phyloP scores from a whole-genome alignment of 768 basidiomycete genomes.

The Lentinula guzmanii region DNA sequence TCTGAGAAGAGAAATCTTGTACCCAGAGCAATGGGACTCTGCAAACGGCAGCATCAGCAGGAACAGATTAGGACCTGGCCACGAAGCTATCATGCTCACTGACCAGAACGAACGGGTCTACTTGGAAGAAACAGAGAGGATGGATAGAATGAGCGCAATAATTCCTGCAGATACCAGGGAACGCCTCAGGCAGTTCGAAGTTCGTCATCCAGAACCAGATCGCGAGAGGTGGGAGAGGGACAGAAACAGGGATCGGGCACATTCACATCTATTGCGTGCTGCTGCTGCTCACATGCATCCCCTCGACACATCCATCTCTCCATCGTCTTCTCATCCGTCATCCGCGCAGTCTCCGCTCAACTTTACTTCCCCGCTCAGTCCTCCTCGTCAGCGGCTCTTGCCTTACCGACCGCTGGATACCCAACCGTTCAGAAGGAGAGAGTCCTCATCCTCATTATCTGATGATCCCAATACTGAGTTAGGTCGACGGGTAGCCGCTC shows the following conservation, averaged over 20 bases:
- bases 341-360: conserved; percentile 12
- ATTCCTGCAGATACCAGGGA: conserved; percentile 8
- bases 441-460: conserved; percentile 6
- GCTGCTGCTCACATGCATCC: conserved; percentile 7
- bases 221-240: not conserved
- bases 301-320: conserved; percentile 5
- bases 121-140: not conserved
- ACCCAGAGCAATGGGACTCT: conserved; percentile 24
- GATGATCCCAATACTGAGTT: conserved; percentile 32
- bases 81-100: conserved; percentile 30
- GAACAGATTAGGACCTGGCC: conserved; percentile 31
- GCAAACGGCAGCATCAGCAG: conserved; percentile 13
- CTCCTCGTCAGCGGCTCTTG: conserved; percentile 11
- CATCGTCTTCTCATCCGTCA: conserved; percentile 7
- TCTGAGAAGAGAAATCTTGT: conserved; percentile 45
- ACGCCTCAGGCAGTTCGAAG: conserved; percentile 7
- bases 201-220: not conserved
- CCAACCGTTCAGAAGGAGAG: conserved; percentile 18
- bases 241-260: not conserved
- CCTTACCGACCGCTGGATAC: conserved; percentile 20
- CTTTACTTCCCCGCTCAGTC: conserved; percentile 15
- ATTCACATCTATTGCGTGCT: conserved; percentile 2
- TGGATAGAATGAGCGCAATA: conserved; percentile 4
- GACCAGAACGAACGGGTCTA: conserved; percentile 10
- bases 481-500: conserved; percentile 34